Evolutionary conservation across 164 flowering plant species (phyloP).

Genomic region (Nelumbo lutea): DNA sequence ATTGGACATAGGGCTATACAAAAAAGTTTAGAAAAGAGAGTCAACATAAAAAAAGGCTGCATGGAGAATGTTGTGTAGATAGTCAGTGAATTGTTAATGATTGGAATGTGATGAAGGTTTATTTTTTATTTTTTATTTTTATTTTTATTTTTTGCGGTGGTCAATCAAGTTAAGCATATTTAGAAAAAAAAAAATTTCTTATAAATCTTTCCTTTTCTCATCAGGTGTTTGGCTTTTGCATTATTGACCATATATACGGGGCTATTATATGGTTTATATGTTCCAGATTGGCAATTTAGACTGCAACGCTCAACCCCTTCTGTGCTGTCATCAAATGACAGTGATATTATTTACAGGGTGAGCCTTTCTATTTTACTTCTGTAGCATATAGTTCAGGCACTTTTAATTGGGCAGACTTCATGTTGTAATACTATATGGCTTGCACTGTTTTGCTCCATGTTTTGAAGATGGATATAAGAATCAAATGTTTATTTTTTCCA

Average conservation of each 20-base stretch:
- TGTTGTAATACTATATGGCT: no score
- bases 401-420: not conserved
- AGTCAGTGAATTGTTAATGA: no score
- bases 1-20: no score
- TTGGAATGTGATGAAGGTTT: no score
- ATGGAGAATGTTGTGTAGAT: no score
- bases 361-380: conserved; percentile 10
- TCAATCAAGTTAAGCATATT: not conserved
- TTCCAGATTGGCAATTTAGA: conserved; percentile 66
- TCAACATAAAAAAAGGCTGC: no score
- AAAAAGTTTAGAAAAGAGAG: no score
- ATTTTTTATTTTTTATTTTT: no score
- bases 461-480: no score
- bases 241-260: conserved; percentile 37
- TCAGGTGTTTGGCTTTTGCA: conserved; percentile 36
- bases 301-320: conserved; percentile 26
- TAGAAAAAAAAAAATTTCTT: not conserved
- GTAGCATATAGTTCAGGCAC: not conserved
- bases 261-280: conserved; percentile 51
- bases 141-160: not conserved
- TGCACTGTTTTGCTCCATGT: no score
- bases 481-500: no score
- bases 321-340: conserved; percentile 17
- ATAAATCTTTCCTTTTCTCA: not conserved
- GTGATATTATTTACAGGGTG: conserved; percentile 29